These are phyloP conservation scores for Globisporangium spinosum DNA, from an alignment of 352 stramenopile genomes.

Conservation along the genomic window DNA sequence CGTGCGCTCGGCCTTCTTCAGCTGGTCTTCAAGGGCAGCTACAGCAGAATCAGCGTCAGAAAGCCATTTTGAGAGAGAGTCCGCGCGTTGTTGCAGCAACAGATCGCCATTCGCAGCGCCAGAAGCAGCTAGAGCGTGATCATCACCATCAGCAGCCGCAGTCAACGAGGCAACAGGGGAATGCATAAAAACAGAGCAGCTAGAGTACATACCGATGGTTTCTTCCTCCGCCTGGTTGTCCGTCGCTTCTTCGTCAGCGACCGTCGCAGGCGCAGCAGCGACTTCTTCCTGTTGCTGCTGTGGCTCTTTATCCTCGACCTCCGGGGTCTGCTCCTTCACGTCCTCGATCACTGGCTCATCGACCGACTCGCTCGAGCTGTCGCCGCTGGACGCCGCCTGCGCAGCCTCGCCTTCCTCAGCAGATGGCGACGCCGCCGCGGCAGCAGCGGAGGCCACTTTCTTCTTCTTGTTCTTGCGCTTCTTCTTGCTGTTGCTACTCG, in stretches of 20 bases:
- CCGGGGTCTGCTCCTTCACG: conserved; percentile 6
- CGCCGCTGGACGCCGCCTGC: background rate
- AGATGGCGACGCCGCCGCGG: background rate
- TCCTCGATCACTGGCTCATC: conserved; percentile 9
- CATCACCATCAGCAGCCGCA: background rate
- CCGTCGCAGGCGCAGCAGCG: background rate
- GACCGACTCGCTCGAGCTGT: conserved; percentile 15
- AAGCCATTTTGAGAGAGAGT: conserved; percentile 15
- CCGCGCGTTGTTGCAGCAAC: conserved; percentile 12
- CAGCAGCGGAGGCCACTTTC: background rate
- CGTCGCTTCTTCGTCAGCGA: background rate
- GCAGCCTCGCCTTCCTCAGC: conserved; percentile 1
- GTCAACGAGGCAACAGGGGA: background rate
- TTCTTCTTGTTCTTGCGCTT: conserved; percentile 33
- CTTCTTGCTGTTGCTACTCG: conserved; percentile 19
- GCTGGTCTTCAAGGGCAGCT: conserved; percentile 30
- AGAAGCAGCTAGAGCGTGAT: conserved; percentile 2
- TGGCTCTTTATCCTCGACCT: conserved; percentile 3
- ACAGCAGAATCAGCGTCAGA: conserved; percentile 18
- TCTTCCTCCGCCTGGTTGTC: conserved; percentile 19
- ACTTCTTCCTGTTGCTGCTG: background rate
- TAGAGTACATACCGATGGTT: conserved; percentile 13
- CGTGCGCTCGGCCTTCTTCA: conserved; percentile 35
- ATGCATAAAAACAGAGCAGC: background rate
- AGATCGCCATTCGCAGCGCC: background rate